Evolutionary conservation across 1,284 basidiomycete species (phyloP).

Genomic region (Malassezia brasiliensis): DNA sequence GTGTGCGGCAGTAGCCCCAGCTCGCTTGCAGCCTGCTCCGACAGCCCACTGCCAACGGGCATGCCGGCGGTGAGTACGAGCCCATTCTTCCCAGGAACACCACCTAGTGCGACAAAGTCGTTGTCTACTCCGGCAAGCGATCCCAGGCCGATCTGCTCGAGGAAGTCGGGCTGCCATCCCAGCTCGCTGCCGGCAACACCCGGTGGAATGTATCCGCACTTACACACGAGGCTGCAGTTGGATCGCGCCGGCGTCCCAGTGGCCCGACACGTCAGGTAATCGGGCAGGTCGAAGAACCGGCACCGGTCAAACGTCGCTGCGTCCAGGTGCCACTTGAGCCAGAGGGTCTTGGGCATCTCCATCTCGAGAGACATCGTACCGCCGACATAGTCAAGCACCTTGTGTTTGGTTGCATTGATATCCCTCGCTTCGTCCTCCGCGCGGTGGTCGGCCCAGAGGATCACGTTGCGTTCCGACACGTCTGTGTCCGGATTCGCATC

Average conservation of each 20-base stretch:
- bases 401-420: slow-evolving; percentile 75
- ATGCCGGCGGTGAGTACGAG: slow-evolving; percentile 78
- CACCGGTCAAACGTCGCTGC: slow-evolving; percentile 64
- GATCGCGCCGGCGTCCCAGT: slow-evolving; percentile 71
- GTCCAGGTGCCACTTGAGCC: slow-evolving; percentile 84
- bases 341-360: slow-evolving; percentile 71
- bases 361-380: slow-evolving; percentile 69
- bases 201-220: slow-evolving; percentile 83
- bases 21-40: slow-evolving; percentile 67
- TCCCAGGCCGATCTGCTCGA: slow-evolving; percentile 43
- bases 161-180: slow-evolving; percentile 45
- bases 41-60: slow-evolving; percentile 77
- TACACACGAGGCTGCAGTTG: slow-evolving; percentile 88
- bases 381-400: slow-evolving; percentile 87
- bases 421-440: slow-evolving; percentile 80
- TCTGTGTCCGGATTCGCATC: slow-evolving; percentile 24
- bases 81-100: slow-evolving; percentile 54
- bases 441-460: slow-evolving; percentile 62
- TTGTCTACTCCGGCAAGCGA: slow-evolving; percentile 52
- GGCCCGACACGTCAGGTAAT: slow-evolving; percentile 87
- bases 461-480: slow-evolving; percentile 28
- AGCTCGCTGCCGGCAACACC: slow-evolving; percentile 49
- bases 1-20: slow-evolving; percentile 80
- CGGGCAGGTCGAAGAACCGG: slow-evolving; percentile 94
- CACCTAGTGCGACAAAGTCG: slow-evolving; percentile 67